Evolutionary conservation across 257 asterid species (phyloP).

Genomic region (Solanum virginianum): DNA sequence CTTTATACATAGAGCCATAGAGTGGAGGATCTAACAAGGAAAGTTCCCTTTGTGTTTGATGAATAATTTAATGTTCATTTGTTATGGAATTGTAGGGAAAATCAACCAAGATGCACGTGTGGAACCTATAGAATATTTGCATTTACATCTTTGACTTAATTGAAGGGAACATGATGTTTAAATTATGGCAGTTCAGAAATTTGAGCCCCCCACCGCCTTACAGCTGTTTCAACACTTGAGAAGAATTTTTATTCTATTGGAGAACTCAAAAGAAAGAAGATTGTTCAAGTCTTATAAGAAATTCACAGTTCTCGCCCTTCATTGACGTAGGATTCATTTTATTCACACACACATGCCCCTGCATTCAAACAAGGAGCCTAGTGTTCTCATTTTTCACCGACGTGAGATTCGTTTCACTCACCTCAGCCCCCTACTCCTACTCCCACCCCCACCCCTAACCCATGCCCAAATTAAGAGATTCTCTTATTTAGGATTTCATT

Average conservation of each 20-base stretch:
- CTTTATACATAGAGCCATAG: neutral
- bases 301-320: no score
- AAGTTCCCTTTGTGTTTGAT: constrained; percentile 13
- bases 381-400: no score
- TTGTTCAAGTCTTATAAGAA: no score
- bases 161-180: neutral
- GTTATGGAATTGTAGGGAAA: neutral
- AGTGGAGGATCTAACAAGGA: neutral
- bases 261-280: no score
- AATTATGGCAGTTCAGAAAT: neutral
- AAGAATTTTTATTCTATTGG: neutral
- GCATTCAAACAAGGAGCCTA: no score
- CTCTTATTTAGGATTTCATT: no score
- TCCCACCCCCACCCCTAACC: no score
- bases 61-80: constrained; percentile 11
- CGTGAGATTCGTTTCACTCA: no score
- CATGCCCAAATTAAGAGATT: no score
- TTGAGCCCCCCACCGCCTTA: neutral
- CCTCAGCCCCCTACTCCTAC: no score
- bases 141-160: neutral
- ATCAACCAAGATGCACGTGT: neutral
- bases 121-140: neutral
- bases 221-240: neutral
- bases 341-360: no score
- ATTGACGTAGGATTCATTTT: no score